These are phyloP conservation scores for Geosmithia flava DNA, from an alignment of 2,329 filamentous ascomycete genomes.

Conservation along the genomic window DNA sequence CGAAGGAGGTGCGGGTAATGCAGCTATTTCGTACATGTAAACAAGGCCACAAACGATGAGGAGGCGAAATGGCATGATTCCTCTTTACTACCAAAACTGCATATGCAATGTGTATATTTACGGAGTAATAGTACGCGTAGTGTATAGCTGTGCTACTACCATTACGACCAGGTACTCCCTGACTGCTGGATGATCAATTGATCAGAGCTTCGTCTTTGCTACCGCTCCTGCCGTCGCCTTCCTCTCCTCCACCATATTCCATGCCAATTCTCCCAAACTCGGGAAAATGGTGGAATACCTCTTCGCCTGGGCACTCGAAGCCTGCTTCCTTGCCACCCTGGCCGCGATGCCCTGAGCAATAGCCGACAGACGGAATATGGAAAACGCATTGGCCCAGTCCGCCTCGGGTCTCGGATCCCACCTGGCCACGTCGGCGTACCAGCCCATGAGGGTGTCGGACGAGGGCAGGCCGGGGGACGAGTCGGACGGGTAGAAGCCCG, in stretches of 20 bases:
- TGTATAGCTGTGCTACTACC: neutral
- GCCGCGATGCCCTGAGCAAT: conserved; percentile 3
- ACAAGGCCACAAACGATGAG: too few species aligned
- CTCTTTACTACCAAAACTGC: too few species aligned
- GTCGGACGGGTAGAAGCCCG: neutral
- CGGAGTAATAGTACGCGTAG: too few species aligned
- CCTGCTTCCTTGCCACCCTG: conserved; percentile 1
- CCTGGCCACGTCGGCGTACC: conserved; percentile 1
- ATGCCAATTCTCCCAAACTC: neutral
- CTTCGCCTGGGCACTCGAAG: conserved; percentile 1
- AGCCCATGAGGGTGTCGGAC: neutral
- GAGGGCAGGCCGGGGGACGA: conserved; percentile 1
- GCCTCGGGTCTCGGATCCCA: conserved; percentile 1
- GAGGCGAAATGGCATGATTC: too few species aligned
- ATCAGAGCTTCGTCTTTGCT: neutral
- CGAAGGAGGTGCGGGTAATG: too few species aligned
- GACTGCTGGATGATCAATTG: neutral
- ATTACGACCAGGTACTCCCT: neutral
- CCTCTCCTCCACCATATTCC: neutral
- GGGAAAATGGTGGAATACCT: neutral
- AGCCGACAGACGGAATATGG: neutral
- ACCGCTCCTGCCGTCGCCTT: neutral
- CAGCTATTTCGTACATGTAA: too few species aligned
- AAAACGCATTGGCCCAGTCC: conserved; percentile 1
- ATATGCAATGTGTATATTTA: too few species aligned